Base-by-base conservation (phyloP, 2,329 filamentous ascomycete genomes). In the Alternaria alternata region DNA sequence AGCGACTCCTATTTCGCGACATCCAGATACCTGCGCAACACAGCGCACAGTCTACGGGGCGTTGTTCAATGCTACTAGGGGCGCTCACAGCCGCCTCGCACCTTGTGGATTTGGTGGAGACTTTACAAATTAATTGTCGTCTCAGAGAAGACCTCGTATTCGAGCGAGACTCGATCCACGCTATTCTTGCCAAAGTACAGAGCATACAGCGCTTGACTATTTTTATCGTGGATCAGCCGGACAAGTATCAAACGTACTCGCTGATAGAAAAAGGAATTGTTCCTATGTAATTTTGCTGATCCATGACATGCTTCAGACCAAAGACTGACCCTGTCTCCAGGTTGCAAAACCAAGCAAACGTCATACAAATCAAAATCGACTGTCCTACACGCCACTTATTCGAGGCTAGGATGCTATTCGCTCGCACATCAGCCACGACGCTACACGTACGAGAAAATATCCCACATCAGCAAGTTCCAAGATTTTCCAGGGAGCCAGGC, bases 391-490 rank as follows among this genome's bases (percentile, higher is more conserved):
- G 18, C 20, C 28, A 18, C n/a, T 47, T 32, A 20, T 28, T 9
- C n/a, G 32, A 32, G 3, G 12, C n/a, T 20, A 22, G n/a, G 12
- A 11, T n/a, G 28, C 44, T 47, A 26, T 47, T 47, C 28, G 12
- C 16, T 20, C 28, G 22, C n/a, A 5, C n/a, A 18, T 20, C 44
- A 18, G 44, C n/a, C 28, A 34, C n/a, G 8, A 32, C 44, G 30
- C 28, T 47, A 32, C 12, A 32, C n/a, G 44, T 47, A 47, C n/a
- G 44, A 32, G 26, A 34, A 4, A 22, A 32, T 5, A 8, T 5
- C 6, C 7, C n/a, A 7, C n/a, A 32, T 5, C 11, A 5, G 7
- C 7, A 3, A 28, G 7, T 5, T n/a, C 11, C 6, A 30, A 0
- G 14, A 20, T 47, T 2, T 1, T 3, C 18, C n/a, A 16, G n/a